Evolutionary conservation across 2,329 filamentous ascomycete genomes (phyloP), one percentile per base, ranked within the genome.

Genomic region (Apiospora malaysiana): DNA sequence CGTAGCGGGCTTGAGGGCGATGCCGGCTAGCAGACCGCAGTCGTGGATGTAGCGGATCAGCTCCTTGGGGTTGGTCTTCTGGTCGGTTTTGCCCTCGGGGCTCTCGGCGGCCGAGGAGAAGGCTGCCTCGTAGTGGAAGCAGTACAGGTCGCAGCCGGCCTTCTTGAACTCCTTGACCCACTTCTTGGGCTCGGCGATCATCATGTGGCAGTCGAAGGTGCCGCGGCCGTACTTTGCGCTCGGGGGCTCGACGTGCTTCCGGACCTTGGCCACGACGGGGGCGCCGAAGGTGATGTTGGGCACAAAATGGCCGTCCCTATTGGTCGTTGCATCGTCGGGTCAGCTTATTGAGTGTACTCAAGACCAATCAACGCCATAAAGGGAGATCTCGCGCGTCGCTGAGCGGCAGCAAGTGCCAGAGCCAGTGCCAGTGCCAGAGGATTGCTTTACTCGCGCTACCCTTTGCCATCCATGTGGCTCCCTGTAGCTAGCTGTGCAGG

Each of bases 131-230:
- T 98, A 98, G 87, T 99, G 96, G 87, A 99, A 99, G 87, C 96
- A 98, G 87, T 99, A 99, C n/a, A 99, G 88, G 82, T 99, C 94
- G 83, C 95, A 98, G 69, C 96, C 96, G 72, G 94, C 96, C 69
- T 93, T 91, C 82, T 96, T 91, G 86, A 99, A 98, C 73, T 97
- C 94, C 79, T 93, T 93, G 77, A 98, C 95, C 96, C 96, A 99
- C 87, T 94, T 95, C 87, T 98, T 97, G 76, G 96, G 96, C 95
- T 99, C 95, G 78, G 94, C 91, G 80, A 99, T 97, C 96, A 99
- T 99, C 96, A 99, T 98, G 84, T 99, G 96, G 88, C 96, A 99
- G 83, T 99, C 96, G 81, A 99, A 99, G 18, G 95, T 98, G 73
- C 96, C 96, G 77, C 91, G 93, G 69, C 93, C 94, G 75, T 92